phyloP scores from a whole-genome alignment of 768 basidiomycete genomes.

The Rhodotorula sphaerocarpa region DNA sequence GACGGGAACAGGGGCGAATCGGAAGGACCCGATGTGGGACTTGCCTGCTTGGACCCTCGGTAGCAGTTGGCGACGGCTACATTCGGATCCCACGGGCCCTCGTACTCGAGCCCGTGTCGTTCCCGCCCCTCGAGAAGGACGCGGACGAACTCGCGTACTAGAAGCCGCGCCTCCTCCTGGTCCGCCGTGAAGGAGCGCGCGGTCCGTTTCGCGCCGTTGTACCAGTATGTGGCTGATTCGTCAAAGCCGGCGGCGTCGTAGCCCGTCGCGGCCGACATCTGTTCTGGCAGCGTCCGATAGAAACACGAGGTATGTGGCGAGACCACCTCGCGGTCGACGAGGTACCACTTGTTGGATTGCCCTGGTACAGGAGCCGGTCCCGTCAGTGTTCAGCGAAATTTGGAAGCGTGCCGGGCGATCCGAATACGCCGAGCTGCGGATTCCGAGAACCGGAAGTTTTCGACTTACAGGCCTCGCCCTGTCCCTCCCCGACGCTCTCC shows the following conservation, averaged over 20 bases:
- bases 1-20: background rate
- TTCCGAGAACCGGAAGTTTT: background rate
- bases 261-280: background rate
- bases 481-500: constrained; percentile 12
- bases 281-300: constrained; percentile 20
- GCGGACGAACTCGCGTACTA: constrained; percentile 34
- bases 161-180: constrained; percentile 30
- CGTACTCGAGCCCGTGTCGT: constrained; percentile 29
- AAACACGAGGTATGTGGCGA: constrained; percentile 35
- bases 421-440: no score
- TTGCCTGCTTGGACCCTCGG: constrained; percentile 27
- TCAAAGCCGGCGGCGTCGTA: constrained; percentile 18
- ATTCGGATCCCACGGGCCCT: constrained; percentile 34
- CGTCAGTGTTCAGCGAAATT: no score
- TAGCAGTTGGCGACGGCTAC: constrained; percentile 39
- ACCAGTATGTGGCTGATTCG: constrained; percentile 35
- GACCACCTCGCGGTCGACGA: constrained; percentile 35
- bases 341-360: constrained; percentile 33
- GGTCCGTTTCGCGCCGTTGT: constrained; percentile 30
- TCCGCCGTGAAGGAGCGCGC: constrained; percentile 16
- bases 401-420: no score
- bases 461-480: background rate
- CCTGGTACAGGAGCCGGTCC: background rate
- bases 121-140: constrained; percentile 13
- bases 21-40: background rate